Base-by-base conservation (phyloP, 2,329 filamentous ascomycete genomes). In the Trichoderma koningii region DNA sequence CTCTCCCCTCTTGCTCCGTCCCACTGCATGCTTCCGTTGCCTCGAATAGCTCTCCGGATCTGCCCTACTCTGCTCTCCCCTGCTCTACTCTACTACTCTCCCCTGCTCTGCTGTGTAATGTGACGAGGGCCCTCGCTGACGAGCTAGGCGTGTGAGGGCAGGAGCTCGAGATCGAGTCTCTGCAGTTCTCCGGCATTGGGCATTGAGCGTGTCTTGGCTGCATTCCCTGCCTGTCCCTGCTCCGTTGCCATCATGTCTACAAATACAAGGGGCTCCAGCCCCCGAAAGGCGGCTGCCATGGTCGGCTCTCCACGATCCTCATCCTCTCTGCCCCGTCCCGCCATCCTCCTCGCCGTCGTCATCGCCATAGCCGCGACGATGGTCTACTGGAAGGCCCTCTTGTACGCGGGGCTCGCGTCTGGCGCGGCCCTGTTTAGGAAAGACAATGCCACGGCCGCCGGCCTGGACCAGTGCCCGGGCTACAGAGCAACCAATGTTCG, bases 401-500 rank as follows among this genome's bases (percentile, higher is more conserved):
- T 70, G 12, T 67, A 67, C 26, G 61, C 69, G 5, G 68, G 70
- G 41, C 67, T 70, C 30, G 66, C 66, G 47, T 70, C 70, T 34
- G 69, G 66, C 12, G 66, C 66, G 5, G 66, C 66, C 52, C 48
- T 71, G 23, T 44, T 66, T 38, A 41, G 52, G 9, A 66, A 59
- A 6, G 44, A 64, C 26, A 61, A 26, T 23, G 64, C 65, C 41
- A 30, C 41, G 12, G 44, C 51, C 15, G 64, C 64, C 59, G 34
- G 17, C 17, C 53, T 71, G 41, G 66, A 78, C 10, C 79, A 86
- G 2, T 92, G 90, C 71, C 88, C 88, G 0, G 89, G 90, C 15
- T 93, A 92, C 77, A 81, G 73, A 30, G 89, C 88, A 2, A 83
- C 81, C 19, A 86, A 89, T 72, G 80, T 91, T 15, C 74, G 79